These are phyloP conservation scores for Camelina sativa DNA, from an alignment of 345 rosid genomes.

Conservation along the genomic window DNA sequence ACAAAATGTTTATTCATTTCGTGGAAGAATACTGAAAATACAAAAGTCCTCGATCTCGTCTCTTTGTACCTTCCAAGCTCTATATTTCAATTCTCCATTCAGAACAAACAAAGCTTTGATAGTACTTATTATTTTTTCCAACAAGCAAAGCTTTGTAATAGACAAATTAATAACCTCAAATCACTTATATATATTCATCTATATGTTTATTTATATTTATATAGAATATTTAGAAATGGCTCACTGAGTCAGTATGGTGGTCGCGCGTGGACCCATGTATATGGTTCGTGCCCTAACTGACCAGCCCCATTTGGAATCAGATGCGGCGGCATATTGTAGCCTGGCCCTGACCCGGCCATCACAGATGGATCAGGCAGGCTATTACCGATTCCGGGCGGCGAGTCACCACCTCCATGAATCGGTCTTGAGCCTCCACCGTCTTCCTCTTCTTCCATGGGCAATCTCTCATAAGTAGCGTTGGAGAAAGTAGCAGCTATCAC, in stretches of 20 bases:
- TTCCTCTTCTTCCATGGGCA: conserved; percentile 78
- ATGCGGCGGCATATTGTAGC: conserved; percentile 62
- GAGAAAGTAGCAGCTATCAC: conserved; percentile 87
- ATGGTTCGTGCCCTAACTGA: conserved; percentile 74
- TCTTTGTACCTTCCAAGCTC: conserved; percentile 12
- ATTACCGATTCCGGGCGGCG: conserved; percentile 58
- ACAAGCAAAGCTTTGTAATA: conserved; percentile 28
- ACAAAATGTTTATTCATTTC: conserved; percentile 28
- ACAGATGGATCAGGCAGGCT: conserved; percentile 58
- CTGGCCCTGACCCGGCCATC: conserved; percentile 43
- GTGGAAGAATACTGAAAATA: background rate
- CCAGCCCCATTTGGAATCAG: conserved; percentile 50
- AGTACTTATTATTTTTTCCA: background rate
- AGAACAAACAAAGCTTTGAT: conserved; percentile 32
- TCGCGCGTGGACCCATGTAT: conserved; percentile 61
- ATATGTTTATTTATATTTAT: conserved; percentile 1
- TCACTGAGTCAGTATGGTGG: conserved; percentile 57
- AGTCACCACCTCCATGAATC: conserved; percentile 53
- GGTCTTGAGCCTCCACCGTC: conserved; percentile 50
- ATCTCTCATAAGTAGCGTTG: conserved; percentile 80
- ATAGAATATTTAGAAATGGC: conserved; percentile 4
- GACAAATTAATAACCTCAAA: background rate
- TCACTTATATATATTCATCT: conserved; percentile 16
- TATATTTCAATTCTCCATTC: background rate
- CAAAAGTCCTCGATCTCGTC: background rate